Conservation (phyloP, 352 stramenopile species). For the Pythium myriotylum region DNA sequence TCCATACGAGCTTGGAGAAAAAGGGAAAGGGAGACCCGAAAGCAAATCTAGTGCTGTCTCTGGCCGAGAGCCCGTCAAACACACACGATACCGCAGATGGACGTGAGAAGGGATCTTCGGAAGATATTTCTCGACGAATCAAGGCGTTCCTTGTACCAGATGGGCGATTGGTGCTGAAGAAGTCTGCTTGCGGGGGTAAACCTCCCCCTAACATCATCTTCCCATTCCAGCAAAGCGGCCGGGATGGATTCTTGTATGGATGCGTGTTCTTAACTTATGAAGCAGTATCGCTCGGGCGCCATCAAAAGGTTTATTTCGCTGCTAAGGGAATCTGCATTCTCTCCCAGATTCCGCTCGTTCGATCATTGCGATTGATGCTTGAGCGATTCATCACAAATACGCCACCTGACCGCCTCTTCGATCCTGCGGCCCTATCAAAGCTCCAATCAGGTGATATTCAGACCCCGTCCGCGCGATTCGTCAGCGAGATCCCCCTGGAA, state of each 20-base stretch:
- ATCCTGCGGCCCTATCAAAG: slow-evolving; percentile 43
- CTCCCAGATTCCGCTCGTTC: slow-evolving; percentile 65
- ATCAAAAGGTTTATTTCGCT: slow-evolving; percentile 45
- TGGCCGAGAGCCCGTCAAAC: neutral
- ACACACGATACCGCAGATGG: neutral
- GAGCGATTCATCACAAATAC: slow-evolving; percentile 36
- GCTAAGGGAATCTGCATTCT: slow-evolving; percentile 74
- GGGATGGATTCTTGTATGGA: slow-evolving; percentile 72
- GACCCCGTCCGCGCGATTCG: slow-evolving; percentile 13
- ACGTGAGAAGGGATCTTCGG: slow-evolving; percentile 28
- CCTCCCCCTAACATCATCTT: slow-evolving; percentile 67
- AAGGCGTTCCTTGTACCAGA: slow-evolving; percentile 79
- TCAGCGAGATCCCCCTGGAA: slow-evolving; percentile 33
- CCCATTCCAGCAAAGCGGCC: slow-evolving; percentile 77
- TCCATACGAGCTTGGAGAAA: slow-evolving; percentile 40
- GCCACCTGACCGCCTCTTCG: slow-evolving; percentile 43
- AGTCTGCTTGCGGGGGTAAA: slow-evolving; percentile 24
- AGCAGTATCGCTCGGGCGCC: slow-evolving; percentile 41
- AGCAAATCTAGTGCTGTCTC: neutral
- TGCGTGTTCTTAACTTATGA: slow-evolving; percentile 83
- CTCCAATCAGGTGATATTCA: slow-evolving; percentile 39
- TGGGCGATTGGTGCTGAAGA: slow-evolving; percentile 47
- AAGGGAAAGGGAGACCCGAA: slow-evolving; percentile 20
- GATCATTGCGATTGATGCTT: slow-evolving; percentile 56
- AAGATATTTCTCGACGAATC: slow-evolving; percentile 58